These are phyloP conservation scores for Micromonas pusilla DNA, from an alignment of 139 green algal species.

Conservation along the genomic window DNA sequence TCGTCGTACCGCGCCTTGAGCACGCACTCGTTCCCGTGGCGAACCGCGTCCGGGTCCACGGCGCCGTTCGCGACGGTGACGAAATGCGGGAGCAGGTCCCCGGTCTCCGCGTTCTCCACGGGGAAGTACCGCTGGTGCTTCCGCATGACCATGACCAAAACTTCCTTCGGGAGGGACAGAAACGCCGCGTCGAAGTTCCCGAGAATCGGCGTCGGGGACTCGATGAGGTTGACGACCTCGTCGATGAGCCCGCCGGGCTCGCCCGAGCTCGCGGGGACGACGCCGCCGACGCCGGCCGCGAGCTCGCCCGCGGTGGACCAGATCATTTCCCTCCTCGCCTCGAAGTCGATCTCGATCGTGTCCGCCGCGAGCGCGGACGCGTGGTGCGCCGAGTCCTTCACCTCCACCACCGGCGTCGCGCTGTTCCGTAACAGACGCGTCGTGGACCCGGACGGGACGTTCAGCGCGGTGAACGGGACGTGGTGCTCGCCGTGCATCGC, in stretches of 20 bases:
- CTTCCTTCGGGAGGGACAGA: slow-evolving; percentile 81
- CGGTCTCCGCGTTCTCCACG: slow-evolving; percentile 49
- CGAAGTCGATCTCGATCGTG: slow-evolving; percentile 58
- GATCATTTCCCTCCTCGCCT: slow-evolving; percentile 53
- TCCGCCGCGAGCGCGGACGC: neutral
- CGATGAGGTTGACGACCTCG: slow-evolving; percentile 79
- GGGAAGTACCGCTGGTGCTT: slow-evolving; percentile 99
- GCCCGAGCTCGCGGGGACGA: slow-evolving; percentile 52
- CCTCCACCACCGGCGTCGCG: neutral
- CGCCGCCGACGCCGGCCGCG: slow-evolving; percentile 38
- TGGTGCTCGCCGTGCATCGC: slow-evolving; percentile 72
- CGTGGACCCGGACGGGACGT: slow-evolving; percentile 34
- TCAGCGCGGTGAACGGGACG: slow-evolving; percentile 61
- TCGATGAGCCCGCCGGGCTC: slow-evolving; percentile 19
- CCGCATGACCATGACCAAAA: slow-evolving; percentile 96
- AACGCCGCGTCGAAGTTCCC: slow-evolving; percentile 78
- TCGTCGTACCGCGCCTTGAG: slow-evolving; percentile 93
- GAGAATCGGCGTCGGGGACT: slow-evolving; percentile 69
- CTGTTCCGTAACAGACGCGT: slow-evolving; percentile 40
- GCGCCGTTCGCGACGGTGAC: slow-evolving; percentile 90
- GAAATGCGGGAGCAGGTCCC: slow-evolving; percentile 76
- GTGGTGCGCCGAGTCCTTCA: neutral
- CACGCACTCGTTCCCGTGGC: slow-evolving; percentile 87
- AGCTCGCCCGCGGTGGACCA: slow-evolving; percentile 51
- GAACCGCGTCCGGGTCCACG: slow-evolving; percentile 62